These are phyloP conservation scores for Penicillium italicum DNA, from an alignment of 2,329 filamentous ascomycete species.

Conservation along the genomic window DNA sequence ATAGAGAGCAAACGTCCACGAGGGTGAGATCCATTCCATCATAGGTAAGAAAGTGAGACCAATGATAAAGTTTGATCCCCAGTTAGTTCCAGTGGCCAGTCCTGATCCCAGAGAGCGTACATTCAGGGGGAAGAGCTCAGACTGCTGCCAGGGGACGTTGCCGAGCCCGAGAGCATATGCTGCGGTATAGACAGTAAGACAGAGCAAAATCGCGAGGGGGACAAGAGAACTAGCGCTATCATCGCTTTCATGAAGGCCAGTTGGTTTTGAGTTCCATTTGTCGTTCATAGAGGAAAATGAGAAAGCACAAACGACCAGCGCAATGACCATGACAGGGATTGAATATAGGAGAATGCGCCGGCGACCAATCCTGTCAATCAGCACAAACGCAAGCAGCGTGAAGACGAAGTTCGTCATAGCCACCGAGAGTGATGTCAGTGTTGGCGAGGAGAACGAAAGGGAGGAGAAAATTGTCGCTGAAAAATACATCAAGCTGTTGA, in stretches of 20 bases:
- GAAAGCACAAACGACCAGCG: slow-evolving; percentile 66
- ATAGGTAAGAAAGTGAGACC: slow-evolving; percentile 84
- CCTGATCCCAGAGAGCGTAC: slow-evolving; percentile 62
- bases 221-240: slow-evolving; percentile 26
- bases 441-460: slow-evolving; percentile 73
- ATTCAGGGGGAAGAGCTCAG: slow-evolving; percentile 74
- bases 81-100: slow-evolving; percentile 71
- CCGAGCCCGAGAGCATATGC: slow-evolving; percentile 83
- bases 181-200: slow-evolving; percentile 79
- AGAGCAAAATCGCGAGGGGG: slow-evolving; percentile 61
- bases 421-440: slow-evolving; percentile 73
- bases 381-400: slow-evolving; percentile 67
- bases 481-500: slow-evolving; percentile 92
- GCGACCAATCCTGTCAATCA: slow-evolving; percentile 77
- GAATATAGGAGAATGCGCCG: slow-evolving; percentile 77
- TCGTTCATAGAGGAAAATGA: slow-evolving; percentile 67
- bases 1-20: slow-evolving; percentile 79
- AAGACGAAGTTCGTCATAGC: slow-evolving; percentile 80
- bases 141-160: slow-evolving; percentile 95
- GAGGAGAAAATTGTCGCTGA: slow-evolving; percentile 76
- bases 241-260: slow-evolving; percentile 21
- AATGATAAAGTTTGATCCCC: slow-evolving; percentile 81
- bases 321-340: slow-evolving; percentile 76
- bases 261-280: slow-evolving; percentile 18
- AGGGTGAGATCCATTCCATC: slow-evolving; percentile 71